phyloP scores from a whole-genome alignment of 306 rosid species.

The Quercus agrifolia region DNA sequence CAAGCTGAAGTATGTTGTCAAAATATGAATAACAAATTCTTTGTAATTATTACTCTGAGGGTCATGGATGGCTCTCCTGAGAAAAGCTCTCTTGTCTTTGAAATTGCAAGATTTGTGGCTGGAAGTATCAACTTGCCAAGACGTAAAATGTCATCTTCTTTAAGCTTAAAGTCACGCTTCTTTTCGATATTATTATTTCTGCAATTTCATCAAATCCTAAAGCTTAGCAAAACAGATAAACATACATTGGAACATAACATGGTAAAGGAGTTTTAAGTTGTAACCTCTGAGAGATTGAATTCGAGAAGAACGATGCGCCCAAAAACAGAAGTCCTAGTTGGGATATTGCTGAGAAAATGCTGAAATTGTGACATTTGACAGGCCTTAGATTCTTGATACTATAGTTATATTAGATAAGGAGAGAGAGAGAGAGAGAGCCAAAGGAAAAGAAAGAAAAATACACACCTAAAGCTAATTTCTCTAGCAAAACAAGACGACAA shows the following conservation, averaged over 20 bases:
- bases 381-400: neutral
- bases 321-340: constrained; percentile 59
- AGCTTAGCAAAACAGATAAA: neutral
- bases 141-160: constrained; percentile 68
- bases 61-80: constrained; percentile 90
- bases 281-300: constrained; percentile 69
- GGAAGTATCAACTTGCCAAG: constrained; percentile 64
- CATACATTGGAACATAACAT: neutral
- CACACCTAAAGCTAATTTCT: constrained; percentile 64
- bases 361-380: constrained; percentile 25
- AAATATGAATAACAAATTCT: neutral
- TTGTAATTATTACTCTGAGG: constrained; percentile 55
- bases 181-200: constrained; percentile 48
- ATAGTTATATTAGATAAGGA: neutral
- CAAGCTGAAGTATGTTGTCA: neutral
- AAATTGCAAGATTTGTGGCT: constrained; percentile 57
- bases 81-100: constrained; percentile 55
- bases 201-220: constrained; percentile 17
- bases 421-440: neutral
- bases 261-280: neutral
- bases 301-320: constrained; percentile 68
- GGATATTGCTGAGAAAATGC: constrained; percentile 67
- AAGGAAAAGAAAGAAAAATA: neutral
- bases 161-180: constrained; percentile 41
- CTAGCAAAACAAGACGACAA: constrained; percentile 65